phyloP scores from a whole-genome alignment of 495 filamentous ascomycete genomes.

The Talaromyces adpressus region DNA sequence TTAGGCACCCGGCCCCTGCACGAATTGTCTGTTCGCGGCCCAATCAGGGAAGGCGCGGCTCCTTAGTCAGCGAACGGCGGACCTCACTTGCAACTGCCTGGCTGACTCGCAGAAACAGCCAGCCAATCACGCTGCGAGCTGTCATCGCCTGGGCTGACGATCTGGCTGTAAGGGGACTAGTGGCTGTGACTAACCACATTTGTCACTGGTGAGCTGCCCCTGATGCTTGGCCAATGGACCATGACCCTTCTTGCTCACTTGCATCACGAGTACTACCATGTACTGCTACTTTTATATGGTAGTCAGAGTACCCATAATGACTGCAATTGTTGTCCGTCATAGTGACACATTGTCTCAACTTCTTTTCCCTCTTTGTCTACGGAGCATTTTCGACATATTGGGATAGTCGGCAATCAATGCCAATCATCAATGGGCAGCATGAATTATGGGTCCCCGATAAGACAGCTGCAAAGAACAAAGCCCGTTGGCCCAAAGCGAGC shows the following conservation, averaged over 20 bases:
- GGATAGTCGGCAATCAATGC: not conserved
- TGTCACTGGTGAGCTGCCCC: not conserved
- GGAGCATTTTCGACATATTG: not conserved
- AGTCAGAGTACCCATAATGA: not conserved
- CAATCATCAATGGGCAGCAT: too few species aligned
- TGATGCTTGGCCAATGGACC: not conserved
- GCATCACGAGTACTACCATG: not conserved
- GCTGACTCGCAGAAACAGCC: not conserved
- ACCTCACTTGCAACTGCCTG: not conserved
- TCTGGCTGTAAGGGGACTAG: not conserved
- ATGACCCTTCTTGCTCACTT: not conserved
- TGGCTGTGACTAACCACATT: not conserved
- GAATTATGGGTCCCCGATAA: not conserved
- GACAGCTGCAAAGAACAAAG: not conserved
- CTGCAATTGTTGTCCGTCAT: not conserved
- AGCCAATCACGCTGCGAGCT: not conserved
- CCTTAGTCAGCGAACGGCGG: not conserved
- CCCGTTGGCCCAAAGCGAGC: not conserved
- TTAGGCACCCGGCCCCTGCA: not conserved
- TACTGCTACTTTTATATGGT: too few species aligned
- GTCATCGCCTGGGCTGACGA: not conserved
- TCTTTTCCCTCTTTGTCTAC: not conserved
- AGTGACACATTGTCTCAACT: not conserved
- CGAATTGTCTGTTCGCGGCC: not conserved
- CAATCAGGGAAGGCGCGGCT: not conserved